Conservation (phyloP, 2,329 filamentous ascomycete genomes). For the Monilinia vaccinii-corymbosi region DNA sequence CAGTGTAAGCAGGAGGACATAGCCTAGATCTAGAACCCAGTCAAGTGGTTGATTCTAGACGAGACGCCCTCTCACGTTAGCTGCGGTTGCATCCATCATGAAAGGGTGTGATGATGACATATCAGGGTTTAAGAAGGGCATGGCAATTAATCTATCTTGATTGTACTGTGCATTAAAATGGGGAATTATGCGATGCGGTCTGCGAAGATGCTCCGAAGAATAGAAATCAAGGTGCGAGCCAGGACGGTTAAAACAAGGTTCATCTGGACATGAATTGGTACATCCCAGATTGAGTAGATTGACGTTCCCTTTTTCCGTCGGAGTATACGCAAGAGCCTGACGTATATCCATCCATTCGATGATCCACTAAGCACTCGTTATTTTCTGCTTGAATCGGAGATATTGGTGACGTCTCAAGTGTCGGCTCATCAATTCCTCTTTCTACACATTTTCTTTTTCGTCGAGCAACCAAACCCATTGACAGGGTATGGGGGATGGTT, state of each 20-base stretch:
- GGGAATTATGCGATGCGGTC: background rate
- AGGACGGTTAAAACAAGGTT: background rate
- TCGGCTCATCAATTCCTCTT: background rate
- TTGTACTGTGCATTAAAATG: background rate
- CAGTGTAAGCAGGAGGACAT: background rate
- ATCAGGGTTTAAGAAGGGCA: background rate
- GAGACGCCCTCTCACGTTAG: background rate
- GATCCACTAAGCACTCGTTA: background rate
- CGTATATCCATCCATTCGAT: background rate
- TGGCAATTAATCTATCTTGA: background rate
- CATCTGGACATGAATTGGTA: background rate
- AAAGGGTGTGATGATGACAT: background rate
- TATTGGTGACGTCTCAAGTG: background rate
- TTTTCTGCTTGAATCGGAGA: background rate
- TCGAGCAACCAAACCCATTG: background rate
- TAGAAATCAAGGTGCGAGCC: background rate
- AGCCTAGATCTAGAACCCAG: background rate
- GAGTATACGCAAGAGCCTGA: background rate
- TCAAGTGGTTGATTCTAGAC: background rate
- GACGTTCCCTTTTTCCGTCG: background rate
- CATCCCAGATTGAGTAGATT: background rate
- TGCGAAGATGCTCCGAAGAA: background rate
- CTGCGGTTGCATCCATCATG: no score
- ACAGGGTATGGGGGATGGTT: background rate
- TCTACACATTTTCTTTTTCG: background rate